Evolutionary conservation across 495 filamentous ascomycete species (phyloP).

Genomic region (Aspergillus saccharolyticus): DNA sequence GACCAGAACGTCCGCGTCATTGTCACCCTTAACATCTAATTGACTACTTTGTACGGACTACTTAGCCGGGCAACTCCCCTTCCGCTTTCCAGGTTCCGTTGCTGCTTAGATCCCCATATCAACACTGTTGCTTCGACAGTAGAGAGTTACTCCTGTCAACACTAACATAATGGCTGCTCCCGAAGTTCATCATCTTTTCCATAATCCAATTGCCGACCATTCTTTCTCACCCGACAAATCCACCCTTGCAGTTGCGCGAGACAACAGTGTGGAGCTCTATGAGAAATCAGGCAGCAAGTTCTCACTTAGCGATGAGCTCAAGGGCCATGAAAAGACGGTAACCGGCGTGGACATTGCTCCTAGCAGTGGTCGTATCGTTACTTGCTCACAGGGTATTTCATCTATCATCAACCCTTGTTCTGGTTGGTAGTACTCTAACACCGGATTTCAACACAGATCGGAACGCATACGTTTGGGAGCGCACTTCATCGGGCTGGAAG

Average conservation of each 20-base stretch:
- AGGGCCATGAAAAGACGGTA: conserved; percentile 93
- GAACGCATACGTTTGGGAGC: conserved; percentile 97
- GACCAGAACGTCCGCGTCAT: conserved; percentile 20
- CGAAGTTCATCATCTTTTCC: conserved; percentile 94
- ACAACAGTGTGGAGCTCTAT: conserved; percentile 90
- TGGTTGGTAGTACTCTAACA: conserved; percentile 3
- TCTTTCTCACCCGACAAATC: conserved; percentile 90
- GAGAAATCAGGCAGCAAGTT: conserved; percentile 66
- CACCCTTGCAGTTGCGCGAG: conserved; percentile 85
- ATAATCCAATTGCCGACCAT: conserved; percentile 93
- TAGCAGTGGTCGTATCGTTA: conserved; percentile 84
- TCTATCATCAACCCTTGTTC: neutral
- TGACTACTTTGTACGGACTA: too few species aligned
- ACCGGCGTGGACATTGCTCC: conserved; percentile 96
- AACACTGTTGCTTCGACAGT: conserved; percentile 57
- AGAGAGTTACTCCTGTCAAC: conserved; percentile 98
- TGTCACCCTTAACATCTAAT: conserved; percentile 5
- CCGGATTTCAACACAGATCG: conserved; percentile 58
- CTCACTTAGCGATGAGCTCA: conserved; percentile 82
- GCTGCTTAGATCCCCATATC: neutral
- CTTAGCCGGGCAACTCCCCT: too few species aligned
- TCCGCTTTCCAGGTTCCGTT: neutral
- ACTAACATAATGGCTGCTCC: conserved; percentile 66
- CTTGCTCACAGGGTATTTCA: conserved; percentile 83
- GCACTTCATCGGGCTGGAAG: conserved; percentile 85